Evolutionary conservation across 768 basidiomycete genomes (phyloP), one percentile per base, ranked within the genome.

Genomic region (Suillus occidentalis): DNA sequence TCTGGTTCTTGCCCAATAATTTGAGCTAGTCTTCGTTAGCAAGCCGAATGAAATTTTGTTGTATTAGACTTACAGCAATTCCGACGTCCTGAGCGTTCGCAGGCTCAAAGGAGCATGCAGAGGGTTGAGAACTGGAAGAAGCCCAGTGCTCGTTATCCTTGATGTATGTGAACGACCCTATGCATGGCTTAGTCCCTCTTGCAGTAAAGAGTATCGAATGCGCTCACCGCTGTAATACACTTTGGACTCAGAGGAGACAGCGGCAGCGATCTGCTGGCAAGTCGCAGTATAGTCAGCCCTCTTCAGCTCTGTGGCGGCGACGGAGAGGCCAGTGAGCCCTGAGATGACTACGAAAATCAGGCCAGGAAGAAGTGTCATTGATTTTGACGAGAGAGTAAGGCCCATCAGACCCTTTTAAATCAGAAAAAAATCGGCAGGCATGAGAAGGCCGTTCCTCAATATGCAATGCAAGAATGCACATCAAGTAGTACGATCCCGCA

Each of bases 71-170:
- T 22, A 88, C 88, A 18, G 85, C 85, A 0, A 68, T 73, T 1
- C 76, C 79, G 37, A 89, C 72, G 63, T 90, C 88, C 6, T 79
- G 76, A 0, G 82, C 75, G 1, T 80, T 84, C 12, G 83, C 85
- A 3, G 87, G 87, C 67, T 88, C 84, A 10, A 89, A 87, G 12
- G 83, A 82, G 69, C 87, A 89, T 2, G 78, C 73, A 0, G 87
- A 70, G 1, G 61, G 2, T 62, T 86, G 79, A 0, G 77, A 70
- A 67, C 84, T 87, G 5, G 85, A 85, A 28, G 72, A 72, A 0
- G 84, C 81, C 84, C 83, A 88, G 64, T 88, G 85, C 2, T 67
- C 58, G 25, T 84, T 79, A 64, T 83, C 86, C 16, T 75, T 70
- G 0, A 43, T 42, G 63, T 86, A 89, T 22, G 72, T 50, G 3